Base-by-base conservation (phyloP, 805 yeast species). In the Yarrowia hollandica region DNA sequence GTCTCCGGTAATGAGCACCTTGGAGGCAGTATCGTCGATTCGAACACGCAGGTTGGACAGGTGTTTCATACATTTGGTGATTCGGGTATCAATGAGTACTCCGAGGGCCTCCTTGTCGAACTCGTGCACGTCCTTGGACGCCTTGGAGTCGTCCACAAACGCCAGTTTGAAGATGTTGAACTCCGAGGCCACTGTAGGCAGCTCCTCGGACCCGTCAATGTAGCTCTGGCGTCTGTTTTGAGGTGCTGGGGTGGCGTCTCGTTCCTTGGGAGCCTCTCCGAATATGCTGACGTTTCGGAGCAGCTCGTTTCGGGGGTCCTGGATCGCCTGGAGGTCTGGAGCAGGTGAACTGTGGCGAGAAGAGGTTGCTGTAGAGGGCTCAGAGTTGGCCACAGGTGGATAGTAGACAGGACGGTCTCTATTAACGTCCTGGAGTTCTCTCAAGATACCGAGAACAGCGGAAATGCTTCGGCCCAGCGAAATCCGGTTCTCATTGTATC, bases 1-100 rank as follows among this genome's bases (percentile, higher is more conserved):
- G 71, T 94, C 99, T 55, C 99, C 99, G 2, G 99, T 95, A 34
- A 94, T 91, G 62, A 94, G 84, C 1, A 94, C 97, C 66, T 92
- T 92, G 2, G 98, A 91, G 0, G 92, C 81, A 0, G 94, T 89
- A 66, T 95, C 97, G 64, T 86, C 94, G 14, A 94, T 85, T 65
- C 99, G 80, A 52, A 85, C 94, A 63, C 84, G 83, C 62, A 95
- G 75, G 15, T 90, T 82, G 7, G 74, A 66, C 52, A 92, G 74
- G 68, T 91, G 97, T 64, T 81, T 82, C 10, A 81, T 72, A 16
- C 86, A 85, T 61, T 82, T 85, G 11, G 75, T 66, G 18, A 92
- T 77, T 66, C 88, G 88, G 42, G 83, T 83, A 60, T 83, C 86
- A 34, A 92, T 73, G 18, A 92, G 72, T 44, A 83, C 79, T 0